Evolutionary conservation across 179 eudicot species (phyloP), one percentile per base, ranked within the genome.

Genomic region (Heliamphora pulchella): DNA sequence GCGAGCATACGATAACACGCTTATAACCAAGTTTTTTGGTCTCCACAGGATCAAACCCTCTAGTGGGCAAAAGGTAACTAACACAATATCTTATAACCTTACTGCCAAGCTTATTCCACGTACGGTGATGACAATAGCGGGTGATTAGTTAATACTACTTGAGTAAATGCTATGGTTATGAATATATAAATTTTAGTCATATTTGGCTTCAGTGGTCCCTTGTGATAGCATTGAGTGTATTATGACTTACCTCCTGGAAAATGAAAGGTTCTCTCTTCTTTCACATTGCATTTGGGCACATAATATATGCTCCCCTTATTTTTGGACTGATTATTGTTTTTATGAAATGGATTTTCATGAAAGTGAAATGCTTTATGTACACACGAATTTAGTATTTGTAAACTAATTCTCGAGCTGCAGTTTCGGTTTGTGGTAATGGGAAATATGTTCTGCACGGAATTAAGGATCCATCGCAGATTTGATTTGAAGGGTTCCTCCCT

Each of bases 371-470:
- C 73, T 72, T 44, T 71, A 20, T 64, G 10, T 70, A 13, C 47
- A 3, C 46, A n/a, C 14, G 5, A 55, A n/a, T 50, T n/a, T 31
- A 10, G 58, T 66, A 46, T 68, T 80, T 78, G 81, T 85, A 68
- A 70, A 62, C 53, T 76, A 39, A 43, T 41, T 81, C 71, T 65
- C 78, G 57, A 71, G 74, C 82, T 89, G 88, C 94, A 95, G 98
- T 95, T 95, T 82, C 93, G 98, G 51, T 95, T 95, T 84, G 98
- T 93, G 80, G 98, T 96, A 66, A 96, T 96, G 99, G 99, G 99
- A 80, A 96, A 96, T 84, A 94, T 96, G 98, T 96, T 96, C 86
- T 96, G 98, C 89, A 96, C 99, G 55, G 98, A 92, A 84, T 86
- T 96, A 77, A 90, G 99, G 87, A 96, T 96, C 83, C 99, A 96